phyloP scores from a whole-genome alignment of 805 yeast genomes.

The Kurtzmaniella fragi region DNA sequence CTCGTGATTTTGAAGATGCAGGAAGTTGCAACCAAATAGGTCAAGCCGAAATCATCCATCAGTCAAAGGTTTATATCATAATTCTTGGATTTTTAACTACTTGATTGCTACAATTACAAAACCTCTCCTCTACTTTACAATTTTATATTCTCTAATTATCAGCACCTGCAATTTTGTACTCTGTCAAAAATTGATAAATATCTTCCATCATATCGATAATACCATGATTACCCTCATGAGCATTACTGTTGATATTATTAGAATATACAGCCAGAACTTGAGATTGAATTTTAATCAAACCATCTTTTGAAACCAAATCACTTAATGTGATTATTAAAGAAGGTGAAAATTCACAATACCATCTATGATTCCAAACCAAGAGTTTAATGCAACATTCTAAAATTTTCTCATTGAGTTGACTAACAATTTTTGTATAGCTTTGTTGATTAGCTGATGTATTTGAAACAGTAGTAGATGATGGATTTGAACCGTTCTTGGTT shows the following conservation, averaged over 20 bases:
- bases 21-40: no score
- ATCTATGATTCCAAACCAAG: conserved; percentile 96
- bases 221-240: conserved; percentile 42
- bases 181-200: conserved; percentile 42
- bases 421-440: conserved; percentile 35
- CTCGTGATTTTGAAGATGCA: no score
- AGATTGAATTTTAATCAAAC: conserved; percentile 69
- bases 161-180: conserved; percentile 39
- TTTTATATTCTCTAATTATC: conserved; percentile 22
- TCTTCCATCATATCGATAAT: conserved; percentile 53
- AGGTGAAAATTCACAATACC: conserved; percentile 92
- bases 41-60: no score
- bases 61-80: no score
- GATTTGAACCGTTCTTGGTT: conserved; percentile 19
- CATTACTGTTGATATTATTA: conserved; percentile 17
- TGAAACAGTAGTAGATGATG: conserved; percentile 5
- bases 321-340: conserved; percentile 52
- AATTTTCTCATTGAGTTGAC: conserved; percentile 48
- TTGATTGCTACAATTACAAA: no score
- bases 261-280: conserved; percentile 66
- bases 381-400: conserved; percentile 69
- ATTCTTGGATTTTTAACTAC: no score
- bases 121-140: no score
- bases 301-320: conserved; percentile 67
- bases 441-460: conserved; percentile 9